Base-by-base conservation (phyloP, 2,329 filamentous ascomycete species). In the Colletotrichum incanum region DNA sequence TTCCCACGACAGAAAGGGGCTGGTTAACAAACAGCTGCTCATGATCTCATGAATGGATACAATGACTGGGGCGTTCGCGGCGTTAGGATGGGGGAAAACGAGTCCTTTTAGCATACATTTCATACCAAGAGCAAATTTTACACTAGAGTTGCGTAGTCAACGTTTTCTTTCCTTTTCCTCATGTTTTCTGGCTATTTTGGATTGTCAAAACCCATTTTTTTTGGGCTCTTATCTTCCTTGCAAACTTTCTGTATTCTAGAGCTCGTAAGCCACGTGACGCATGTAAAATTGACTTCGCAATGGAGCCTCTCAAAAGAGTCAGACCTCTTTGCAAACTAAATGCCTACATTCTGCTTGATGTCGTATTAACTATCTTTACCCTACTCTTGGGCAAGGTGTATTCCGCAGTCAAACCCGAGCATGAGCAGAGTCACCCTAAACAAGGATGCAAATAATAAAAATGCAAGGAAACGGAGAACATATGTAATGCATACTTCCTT, bases 61-160 rank as follows among this genome's bases (percentile, higher is more conserved):
- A 49, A 31, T 37, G 11, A 28, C 8, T 37, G 12, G 23, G 67
- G 67, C 52, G 61, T 65, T 69, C n/a, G 0, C 9, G 67, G 67
- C 47, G 54, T 69, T 23, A 39, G 20, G 34, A 28, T 2, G 34
- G 28, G 37, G 61, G n/a, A 59, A 45, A 45, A 65, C 26, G 23
- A 52, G 9, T 16, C 11, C 28, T 41, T n/a, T n/a, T 47, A 41
- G 26, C n/a, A 39, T 39, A 52, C 43, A 20, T 8, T 50, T 8
- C 34, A 14, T 49, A 55, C n/a, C 18, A 9, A 1, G 3, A 45
- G 1, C 37, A 9, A 5, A 16, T 12, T 66, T 31, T 5, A 26
- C 16, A 18, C 7, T 14, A 52, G 26, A 9, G 1, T 9, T 28
- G 23, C 23, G 5, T 26, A 28, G 23, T 26, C 7, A 43, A 16